A percentile compares a stretch with the other conserved stretches of the same genome.
phyloP scores from a whole-genome alignment of 176 grass and related monocot species.

The Paspalum vaginatum region DNA sequence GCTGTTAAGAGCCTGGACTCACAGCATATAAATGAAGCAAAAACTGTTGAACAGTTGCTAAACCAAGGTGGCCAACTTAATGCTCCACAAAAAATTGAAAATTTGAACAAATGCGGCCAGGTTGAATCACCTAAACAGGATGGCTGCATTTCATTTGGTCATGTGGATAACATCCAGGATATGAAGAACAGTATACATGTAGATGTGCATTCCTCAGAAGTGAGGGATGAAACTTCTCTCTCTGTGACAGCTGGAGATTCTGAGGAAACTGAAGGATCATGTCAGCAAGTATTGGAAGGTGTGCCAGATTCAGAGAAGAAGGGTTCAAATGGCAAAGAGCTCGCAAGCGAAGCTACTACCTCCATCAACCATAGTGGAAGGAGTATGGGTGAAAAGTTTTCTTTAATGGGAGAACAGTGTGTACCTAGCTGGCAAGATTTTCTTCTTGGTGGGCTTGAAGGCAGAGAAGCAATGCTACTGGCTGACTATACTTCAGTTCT shows the following conservation, averaged over 20 bases:
- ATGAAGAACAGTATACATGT: not conserved
- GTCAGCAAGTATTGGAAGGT: constrained; percentile 24
- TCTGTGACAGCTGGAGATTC: constrained; percentile 14
- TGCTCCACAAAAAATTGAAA: constrained; percentile 20
- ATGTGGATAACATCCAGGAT: constrained; percentile 16
- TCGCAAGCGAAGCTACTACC: constrained; percentile 45
- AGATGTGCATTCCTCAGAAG: constrained; percentile 10
- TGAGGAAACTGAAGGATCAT: constrained; percentile 9
- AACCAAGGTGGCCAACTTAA: constrained; percentile 12
- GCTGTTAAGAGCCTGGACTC: constrained; percentile 13
- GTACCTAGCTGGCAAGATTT: constrained; percentile 54
- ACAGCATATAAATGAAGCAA: constrained; percentile 7
- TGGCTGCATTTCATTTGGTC: constrained; percentile 9
- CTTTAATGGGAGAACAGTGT: constrained; percentile 24
- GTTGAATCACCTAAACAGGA: constrained; percentile 10
- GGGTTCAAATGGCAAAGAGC: constrained; percentile 37
- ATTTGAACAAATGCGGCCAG: constrained; percentile 9
- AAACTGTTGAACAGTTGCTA: constrained; percentile 24
- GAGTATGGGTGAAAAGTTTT: constrained; percentile 31
- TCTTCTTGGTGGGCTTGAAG: constrained; percentile 62
- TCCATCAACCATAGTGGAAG: constrained; percentile 40
- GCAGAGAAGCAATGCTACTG: constrained; percentile 58
- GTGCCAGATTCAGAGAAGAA: constrained; percentile 33
- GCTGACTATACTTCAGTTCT: constrained; percentile 73
- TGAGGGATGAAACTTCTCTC: not conserved